Conservation (phyloP, 805 yeast species). For the baker's yeast (Saccharomyces cerevisiae) region DNA sequence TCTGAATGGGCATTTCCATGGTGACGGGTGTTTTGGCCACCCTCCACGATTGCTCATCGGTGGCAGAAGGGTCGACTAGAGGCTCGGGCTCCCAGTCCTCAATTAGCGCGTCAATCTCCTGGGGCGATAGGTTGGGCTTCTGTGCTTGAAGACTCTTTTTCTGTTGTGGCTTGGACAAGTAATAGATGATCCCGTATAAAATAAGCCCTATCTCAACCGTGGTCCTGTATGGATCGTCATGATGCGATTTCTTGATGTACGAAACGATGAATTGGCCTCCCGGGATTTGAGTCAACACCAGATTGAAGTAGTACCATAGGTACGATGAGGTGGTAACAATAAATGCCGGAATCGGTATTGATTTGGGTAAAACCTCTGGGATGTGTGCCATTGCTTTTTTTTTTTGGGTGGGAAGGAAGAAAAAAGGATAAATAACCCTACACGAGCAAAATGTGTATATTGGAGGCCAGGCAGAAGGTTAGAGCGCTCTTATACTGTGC, state of each 20-base stretch:
- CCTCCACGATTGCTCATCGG: conserved; percentile 47
- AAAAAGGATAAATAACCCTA: neutral
- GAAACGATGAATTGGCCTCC: conserved; percentile 39
- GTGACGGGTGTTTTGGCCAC: conserved; percentile 56
- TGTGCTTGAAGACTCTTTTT: conserved; percentile 69
- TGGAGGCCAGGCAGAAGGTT: neutral
- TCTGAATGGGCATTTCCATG: conserved; percentile 42
- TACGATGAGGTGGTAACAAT: conserved; percentile 18
- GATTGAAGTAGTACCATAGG: conserved; percentile 18
- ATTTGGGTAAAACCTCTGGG: conserved; percentile 21
- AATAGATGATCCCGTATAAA: conserved; percentile 76
- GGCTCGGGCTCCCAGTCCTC: conserved; percentile 93
- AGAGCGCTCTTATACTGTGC: neutral
- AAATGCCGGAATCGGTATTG: conserved; percentile 26
- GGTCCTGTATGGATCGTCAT: conserved; percentile 89
- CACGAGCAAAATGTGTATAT: neutral
- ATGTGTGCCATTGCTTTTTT: conserved; percentile 11
- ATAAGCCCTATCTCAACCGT: conserved; percentile 68
- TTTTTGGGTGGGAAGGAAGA: neutral
- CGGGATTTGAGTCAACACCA: conserved; percentile 15
- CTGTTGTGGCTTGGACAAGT: conserved; percentile 59
- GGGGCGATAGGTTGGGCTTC: conserved; percentile 44
- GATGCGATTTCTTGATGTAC: conserved; percentile 79
- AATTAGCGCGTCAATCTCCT: conserved; percentile 73
- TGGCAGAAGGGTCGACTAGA: conserved; percentile 46